Evolutionary conservation across 805 yeast species (phyloP).

Genomic region (Vanderwaltozyma polyspora): DNA sequence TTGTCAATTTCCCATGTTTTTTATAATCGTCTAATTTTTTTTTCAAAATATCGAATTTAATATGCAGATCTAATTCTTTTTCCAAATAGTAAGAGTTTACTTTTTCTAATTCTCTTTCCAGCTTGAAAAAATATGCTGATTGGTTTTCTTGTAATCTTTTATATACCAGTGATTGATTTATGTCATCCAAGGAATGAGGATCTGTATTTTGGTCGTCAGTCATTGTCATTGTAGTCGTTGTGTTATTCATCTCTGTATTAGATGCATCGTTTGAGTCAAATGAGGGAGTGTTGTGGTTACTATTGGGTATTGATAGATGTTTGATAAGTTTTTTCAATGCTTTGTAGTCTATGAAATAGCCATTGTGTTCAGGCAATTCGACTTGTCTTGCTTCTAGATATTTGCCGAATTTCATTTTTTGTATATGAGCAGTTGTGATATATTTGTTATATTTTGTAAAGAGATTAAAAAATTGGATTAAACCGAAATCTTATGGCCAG

Average conservation of each 20-base stretch:
- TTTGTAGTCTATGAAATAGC: constrained; percentile 89
- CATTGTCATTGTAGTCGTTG: background rate
- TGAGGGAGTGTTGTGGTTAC: too few species aligned
- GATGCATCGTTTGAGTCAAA: too few species aligned
- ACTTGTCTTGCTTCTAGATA: constrained; percentile 87
- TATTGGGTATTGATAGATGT: constrained; percentile 46
- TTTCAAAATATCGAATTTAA: constrained; percentile 64
- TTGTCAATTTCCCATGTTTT: constrained; percentile 35
- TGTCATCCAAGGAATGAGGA: background rate
- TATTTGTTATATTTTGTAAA: too few species aligned
- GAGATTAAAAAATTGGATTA: too few species aligned
- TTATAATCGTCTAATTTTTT: constrained; percentile 52
- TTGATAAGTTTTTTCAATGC: constrained; percentile 86
- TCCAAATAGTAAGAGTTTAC: constrained; percentile 87
- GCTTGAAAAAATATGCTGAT: constrained; percentile 73
- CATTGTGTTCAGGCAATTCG: constrained; percentile 90
- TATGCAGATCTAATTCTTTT: constrained; percentile 77
- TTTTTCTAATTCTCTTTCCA: constrained; percentile 91
- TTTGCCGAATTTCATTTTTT: constrained; percentile 78
- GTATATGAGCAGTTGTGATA: background rate
- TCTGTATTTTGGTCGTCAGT: background rate
- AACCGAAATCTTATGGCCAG: too few species aligned
- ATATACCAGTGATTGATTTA: constrained; percentile 30
- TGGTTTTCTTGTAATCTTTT: constrained; percentile 72
- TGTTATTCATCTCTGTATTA: background rate